A percentile compares a stretch with the other conserved stretches of the same genome.
Conservation (phyloP, 2,329 filamentous ascomycete genomes). For the Penicillium sp. region DNA sequence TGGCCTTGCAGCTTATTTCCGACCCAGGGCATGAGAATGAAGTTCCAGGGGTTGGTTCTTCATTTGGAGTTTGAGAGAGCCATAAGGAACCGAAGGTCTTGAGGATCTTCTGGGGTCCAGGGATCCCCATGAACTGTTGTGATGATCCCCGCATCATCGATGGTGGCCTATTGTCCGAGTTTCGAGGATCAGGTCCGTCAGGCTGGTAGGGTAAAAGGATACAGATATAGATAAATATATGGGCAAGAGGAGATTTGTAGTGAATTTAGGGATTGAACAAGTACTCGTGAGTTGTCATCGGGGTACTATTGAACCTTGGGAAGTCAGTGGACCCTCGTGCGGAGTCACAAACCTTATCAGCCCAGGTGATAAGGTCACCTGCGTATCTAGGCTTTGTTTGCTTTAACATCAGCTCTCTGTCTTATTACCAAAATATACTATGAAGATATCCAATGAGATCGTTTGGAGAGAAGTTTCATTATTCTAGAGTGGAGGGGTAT, state of each 20-base stretch:
- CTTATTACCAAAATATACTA: no score
- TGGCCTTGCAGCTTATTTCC: conserved; percentile 63
- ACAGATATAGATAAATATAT: not conserved
- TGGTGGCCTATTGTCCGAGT: not conserved
- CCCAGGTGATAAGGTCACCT: not conserved
- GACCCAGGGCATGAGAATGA: conserved; percentile 34
- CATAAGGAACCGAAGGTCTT: conserved; percentile 34
- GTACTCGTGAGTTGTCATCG: not conserved
- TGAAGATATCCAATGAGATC: not conserved
- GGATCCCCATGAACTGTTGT: conserved; percentile 27
- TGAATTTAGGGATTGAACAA: not conserved
- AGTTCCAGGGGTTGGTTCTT: conserved; percentile 7
- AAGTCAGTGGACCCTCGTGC: conserved; percentile 1
- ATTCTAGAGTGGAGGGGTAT: conserved; percentile 19
- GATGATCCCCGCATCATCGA: conserved; percentile 20
- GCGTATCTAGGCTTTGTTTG: not conserved
- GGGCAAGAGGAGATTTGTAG: not conserved
- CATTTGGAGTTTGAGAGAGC: conserved; percentile 23
- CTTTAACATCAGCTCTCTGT: not conserved
- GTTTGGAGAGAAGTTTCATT: not conserved
- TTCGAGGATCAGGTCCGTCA: not conserved
- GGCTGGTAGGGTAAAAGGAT: not conserved
- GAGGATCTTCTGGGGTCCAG: conserved; percentile 38
- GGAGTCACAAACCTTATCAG: conserved; percentile 3
- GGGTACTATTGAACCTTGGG: not conserved